phyloP scores from a whole-genome alignment of 192 early-diverging fungal genomes.

The Backusella circina region DNA sequence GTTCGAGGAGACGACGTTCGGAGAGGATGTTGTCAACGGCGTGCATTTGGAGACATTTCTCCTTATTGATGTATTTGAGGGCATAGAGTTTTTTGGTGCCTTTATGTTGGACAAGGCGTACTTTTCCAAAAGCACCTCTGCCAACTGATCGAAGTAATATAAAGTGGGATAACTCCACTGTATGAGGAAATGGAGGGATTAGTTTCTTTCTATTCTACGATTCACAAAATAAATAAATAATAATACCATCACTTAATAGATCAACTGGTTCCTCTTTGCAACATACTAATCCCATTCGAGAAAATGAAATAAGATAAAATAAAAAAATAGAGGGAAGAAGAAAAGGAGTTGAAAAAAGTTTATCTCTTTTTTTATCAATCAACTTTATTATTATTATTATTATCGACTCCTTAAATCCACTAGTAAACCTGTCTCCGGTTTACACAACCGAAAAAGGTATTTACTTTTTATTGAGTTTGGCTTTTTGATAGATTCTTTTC shows the following conservation, averaged over 20 bases:
- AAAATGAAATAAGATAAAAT: background rate
- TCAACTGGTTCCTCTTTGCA: slow-evolving; percentile 67
- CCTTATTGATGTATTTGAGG: slow-evolving; percentile 96
- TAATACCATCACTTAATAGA: slow-evolving; percentile 67
- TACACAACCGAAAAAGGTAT: background rate
- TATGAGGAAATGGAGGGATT: background rate
- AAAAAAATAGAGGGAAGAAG: background rate
- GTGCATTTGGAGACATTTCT: slow-evolving; percentile 82
- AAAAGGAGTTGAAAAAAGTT: background rate
- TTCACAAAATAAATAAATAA: no score
- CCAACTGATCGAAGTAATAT: slow-evolving; percentile 86
- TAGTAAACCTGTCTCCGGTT: background rate
- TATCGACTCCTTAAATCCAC: background rate
- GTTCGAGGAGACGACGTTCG: slow-evolving; percentile 85
- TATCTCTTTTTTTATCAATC: background rate
- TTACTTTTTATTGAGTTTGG: background rate
- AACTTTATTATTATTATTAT: background rate
- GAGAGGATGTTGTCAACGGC: slow-evolving; percentile 88
- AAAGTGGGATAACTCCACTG: slow-evolving; percentile 68
- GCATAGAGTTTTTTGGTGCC: slow-evolving; percentile 77
- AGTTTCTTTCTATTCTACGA: no score
- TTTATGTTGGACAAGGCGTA: slow-evolving; percentile 90
- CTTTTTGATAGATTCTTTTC: background rate
- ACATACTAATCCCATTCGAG: slow-evolving; percentile 42
- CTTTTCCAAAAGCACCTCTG: slow-evolving; percentile 93